phyloP scores from a whole-genome alignment of 345 rosid species.

The Syzygium oleosum region DNA sequence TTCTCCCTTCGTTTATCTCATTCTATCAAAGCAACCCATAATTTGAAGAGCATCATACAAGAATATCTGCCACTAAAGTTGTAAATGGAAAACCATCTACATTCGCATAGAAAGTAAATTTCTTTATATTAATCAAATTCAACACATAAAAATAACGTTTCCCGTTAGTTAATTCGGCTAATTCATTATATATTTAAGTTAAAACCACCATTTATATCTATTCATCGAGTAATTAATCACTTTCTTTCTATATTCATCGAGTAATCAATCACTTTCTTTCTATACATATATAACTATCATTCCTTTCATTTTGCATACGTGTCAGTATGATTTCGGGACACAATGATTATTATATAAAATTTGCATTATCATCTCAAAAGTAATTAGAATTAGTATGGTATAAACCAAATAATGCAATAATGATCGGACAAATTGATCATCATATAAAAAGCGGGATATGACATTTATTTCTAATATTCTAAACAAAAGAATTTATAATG shows the following conservation, averaged over 20 bases:
- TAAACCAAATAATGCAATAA: background rate
- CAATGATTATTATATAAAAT: background rate
- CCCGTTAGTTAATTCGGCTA: background rate
- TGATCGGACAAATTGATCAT: background rate
- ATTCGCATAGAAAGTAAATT: background rate
- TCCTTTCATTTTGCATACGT: background rate
- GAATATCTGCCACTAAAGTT: background rate
- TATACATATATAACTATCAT: rapidly evolving
- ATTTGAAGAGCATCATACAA: background rate
- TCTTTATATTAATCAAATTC: background rate
- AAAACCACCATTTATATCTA: background rate
- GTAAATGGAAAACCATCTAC: background rate
- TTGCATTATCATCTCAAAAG: background rate
- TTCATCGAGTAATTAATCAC: background rate
- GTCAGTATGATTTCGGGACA: background rate
- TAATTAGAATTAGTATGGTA: background rate
- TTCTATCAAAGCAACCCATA: background rate
- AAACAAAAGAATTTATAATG: background rate
- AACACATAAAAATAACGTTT: background rate
- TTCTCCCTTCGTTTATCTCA: background rate
- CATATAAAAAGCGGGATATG: background rate
- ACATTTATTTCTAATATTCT: background rate
- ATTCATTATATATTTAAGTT: background rate
- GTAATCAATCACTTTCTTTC: background rate
- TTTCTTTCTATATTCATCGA: background rate